Conservation (phyloP, 352 stramenopile genomes). For the Vaucheria bursata region DNA sequence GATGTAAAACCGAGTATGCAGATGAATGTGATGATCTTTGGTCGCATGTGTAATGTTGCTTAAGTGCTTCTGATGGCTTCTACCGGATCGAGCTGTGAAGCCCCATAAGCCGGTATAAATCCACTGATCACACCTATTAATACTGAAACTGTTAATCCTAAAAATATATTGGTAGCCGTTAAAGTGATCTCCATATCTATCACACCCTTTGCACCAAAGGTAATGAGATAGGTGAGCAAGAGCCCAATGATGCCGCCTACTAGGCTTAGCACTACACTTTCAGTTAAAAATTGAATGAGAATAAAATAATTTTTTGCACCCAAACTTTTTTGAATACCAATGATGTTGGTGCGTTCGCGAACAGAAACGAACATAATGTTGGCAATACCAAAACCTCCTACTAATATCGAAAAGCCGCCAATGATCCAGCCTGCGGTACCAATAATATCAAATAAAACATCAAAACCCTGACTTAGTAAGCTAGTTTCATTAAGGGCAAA, state of each 20-base stretch:
- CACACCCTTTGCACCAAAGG: too few species aligned
- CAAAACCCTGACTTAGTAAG: not conserved
- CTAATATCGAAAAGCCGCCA: not conserved
- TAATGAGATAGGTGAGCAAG: not conserved
- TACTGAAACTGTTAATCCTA: not conserved
- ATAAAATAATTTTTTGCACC: constrained; percentile 5
- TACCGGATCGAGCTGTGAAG: not conserved
- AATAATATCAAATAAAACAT: not conserved
- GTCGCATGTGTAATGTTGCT: not conserved
- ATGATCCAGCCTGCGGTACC: not conserved
- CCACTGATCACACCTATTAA: not conserved
- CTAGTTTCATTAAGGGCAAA: not conserved
- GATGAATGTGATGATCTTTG: too few species aligned
- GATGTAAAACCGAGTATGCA: too few species aligned
- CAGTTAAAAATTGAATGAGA: constrained; percentile 3
- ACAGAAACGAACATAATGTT: constrained; percentile 3
- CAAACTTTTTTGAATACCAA: not conserved
- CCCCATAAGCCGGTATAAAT: not conserved
- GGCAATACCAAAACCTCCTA: not conserved
- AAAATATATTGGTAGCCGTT: not conserved
- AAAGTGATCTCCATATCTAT: not conserved
- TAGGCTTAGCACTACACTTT: not conserved
- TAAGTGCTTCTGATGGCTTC: not conserved
- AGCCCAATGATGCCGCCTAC: not conserved
- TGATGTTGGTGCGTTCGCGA: not conserved